Conservation (phyloP, 2,329 filamentous ascomycete genomes). For the Karstenula rhodostoma region DNA sequence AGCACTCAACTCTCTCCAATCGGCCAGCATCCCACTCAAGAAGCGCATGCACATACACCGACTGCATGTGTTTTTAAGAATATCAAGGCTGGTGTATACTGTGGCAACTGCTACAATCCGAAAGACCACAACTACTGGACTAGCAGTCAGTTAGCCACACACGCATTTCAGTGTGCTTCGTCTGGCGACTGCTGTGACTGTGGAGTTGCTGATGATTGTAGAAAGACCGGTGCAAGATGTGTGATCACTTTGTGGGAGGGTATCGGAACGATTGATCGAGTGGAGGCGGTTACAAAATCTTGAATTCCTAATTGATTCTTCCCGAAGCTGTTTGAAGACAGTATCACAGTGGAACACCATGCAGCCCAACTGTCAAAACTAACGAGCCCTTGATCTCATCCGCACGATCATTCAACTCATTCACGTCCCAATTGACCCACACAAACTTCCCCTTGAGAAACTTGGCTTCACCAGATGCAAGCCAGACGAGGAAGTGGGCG, state of each 20-base stretch:
- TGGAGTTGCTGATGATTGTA: not conserved
- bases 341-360: slow-evolving; percentile 16
- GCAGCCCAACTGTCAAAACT: slow-evolving; percentile 18
- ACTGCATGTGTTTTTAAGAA: not conserved
- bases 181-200: not conserved
- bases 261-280: not conserved
- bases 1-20: not conserved
- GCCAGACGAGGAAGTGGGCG: slow-evolving; percentile 41
- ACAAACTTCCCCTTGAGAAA: slow-evolving; percentile 31
- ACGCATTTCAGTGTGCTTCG: not conserved
- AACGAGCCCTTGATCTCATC: slow-evolving; percentile 21
- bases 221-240: not conserved
- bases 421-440: slow-evolving; percentile 40
- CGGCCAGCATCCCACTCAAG: not conserved
- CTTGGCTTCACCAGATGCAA: slow-evolving; percentile 29
- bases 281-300: not conserved
- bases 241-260: not conserved
- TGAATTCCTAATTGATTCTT: not conserved
- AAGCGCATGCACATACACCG: not conserved
- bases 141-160: not conserved
- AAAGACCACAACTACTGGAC: not conserved
- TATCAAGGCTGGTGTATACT: not conserved
- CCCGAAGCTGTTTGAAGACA: not conserved
- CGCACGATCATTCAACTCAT: slow-evolving; percentile 29
- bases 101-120: not conserved